phyloP scores from a whole-genome alignment of 768 basidiomycete species.

The Suillus lakei region DNA sequence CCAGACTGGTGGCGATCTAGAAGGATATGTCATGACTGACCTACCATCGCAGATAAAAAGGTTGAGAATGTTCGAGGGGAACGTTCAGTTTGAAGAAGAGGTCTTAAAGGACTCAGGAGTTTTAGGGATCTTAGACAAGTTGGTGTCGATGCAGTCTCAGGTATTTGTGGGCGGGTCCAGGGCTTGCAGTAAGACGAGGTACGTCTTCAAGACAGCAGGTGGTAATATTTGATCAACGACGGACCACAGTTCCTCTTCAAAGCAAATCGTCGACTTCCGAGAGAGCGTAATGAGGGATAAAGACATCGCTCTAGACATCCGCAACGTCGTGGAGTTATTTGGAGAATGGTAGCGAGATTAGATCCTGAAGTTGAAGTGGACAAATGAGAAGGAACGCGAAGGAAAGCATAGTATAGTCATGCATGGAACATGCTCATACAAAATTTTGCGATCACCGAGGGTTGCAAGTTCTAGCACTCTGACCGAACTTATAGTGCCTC shows the following conservation, averaged over 20 bases:
- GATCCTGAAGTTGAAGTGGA: constrained; percentile 2
- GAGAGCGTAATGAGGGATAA: constrained; percentile 27
- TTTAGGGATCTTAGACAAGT: constrained; percentile 60
- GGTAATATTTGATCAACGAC: not conserved
- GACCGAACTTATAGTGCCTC: constrained; percentile 6
- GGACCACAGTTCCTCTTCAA: constrained; percentile 53
- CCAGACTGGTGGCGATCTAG: constrained; percentile 42
- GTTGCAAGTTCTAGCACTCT: constrained; percentile 4
- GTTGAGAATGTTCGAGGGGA: constrained; percentile 27
- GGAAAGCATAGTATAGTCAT: constrained; percentile 30
- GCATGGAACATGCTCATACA: constrained; percentile 35
- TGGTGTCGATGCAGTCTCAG: constrained; percentile 51
- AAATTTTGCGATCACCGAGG: constrained; percentile 18
- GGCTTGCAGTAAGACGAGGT: constrained; percentile 55
- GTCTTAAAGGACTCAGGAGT: constrained; percentile 54
- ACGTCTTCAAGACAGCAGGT: not conserved
- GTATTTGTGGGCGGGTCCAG: constrained; percentile 55
- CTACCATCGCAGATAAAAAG: constrained; percentile 37
- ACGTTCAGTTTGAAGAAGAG: constrained; percentile 27
- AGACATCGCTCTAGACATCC: constrained; percentile 21
- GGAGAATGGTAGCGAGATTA: constrained; percentile 30
- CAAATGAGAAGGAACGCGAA: constrained; percentile 6
- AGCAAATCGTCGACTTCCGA: constrained; percentile 53
- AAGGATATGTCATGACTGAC: constrained; percentile 48
- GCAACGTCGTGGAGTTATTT: constrained; percentile 51